Evolutionary conservation across 78 protist species (phyloP).

Genomic region (Dictyostelium citrinum): DNA sequence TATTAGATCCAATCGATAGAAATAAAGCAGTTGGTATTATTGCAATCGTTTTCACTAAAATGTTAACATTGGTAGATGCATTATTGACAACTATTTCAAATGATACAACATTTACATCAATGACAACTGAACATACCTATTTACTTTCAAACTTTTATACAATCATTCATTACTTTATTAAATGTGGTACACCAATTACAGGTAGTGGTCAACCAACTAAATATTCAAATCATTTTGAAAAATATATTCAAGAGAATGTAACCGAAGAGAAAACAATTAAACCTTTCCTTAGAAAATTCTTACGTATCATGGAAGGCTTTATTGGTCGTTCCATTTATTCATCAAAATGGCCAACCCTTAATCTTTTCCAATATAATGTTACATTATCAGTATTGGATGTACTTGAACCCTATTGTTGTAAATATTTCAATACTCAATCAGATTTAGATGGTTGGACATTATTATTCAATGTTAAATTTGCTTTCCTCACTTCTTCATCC

Average conservation of each 20-base stretch:
- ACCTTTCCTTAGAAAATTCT: background rate
- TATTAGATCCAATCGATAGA: background rate
- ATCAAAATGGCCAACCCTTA: conserved; percentile 13
- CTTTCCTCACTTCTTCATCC: background rate
- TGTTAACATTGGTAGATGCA: background rate
- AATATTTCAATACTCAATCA: background rate
- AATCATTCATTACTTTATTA: background rate
- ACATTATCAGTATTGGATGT: background rate
- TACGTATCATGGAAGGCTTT: conserved; percentile 25
- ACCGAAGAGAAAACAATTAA: background rate
- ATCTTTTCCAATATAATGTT: conserved; percentile 17
- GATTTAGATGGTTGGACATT: conserved; percentile 32
- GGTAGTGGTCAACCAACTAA: background rate
- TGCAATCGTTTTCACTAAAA: conserved; percentile 21
- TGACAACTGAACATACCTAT: conserved; percentile 28
- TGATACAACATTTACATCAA: background rate
- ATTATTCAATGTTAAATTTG: conserved; percentile 13
- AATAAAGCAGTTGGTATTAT: background rate
- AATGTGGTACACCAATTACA: background rate
- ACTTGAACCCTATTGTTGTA: background rate
- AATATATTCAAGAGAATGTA: background rate
- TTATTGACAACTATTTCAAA: background rate
- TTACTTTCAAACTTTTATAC: conserved; percentile 11
- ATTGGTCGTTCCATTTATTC: background rate
- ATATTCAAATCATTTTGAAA: background rate